A percentile compares a stretch with the other conserved stretches of the same genome.
Conservation (phyloP, 768 basidiomycete genomes). For the Rhodotorula kratochvilovae region DNA sequence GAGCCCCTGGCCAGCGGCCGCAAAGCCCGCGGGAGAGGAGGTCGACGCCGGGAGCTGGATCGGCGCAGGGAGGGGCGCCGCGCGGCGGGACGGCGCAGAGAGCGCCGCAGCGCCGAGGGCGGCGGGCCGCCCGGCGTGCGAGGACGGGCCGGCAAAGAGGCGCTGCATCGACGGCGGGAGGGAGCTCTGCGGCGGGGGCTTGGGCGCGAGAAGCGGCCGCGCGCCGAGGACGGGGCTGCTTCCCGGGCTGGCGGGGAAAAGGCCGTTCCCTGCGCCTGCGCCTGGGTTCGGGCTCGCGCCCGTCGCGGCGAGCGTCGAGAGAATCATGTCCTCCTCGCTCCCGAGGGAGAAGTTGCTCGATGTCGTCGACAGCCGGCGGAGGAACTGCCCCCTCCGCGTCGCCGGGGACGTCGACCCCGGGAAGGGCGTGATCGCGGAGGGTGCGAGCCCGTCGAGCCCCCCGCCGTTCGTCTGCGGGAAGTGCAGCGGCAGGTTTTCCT, state of each 20-base stretch:
- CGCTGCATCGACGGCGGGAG: conserved; percentile 1
- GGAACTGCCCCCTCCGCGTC: background rate
- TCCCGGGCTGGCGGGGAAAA: background rate
- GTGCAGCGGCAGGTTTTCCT: background rate
- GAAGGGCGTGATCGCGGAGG: background rate
- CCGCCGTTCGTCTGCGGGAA: conserved; percentile 1
- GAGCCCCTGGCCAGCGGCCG: no score
- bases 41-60: background rate
- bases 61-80: background rate
- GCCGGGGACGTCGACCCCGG: no score
- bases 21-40: background rate
- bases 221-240: background rate
- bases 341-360: background rate
- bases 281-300: no score
- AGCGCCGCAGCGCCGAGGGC: background rate
- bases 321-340: conserved; percentile 3
- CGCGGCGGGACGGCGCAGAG: background rate
- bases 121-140: background rate
- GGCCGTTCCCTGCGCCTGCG: no score
- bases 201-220: background rate
- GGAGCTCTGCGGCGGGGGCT: background rate
- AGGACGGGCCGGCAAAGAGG: background rate
- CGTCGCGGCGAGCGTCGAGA: background rate
- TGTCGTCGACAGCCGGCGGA: background rate
- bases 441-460: background rate